These are phyloP conservation scores for Saccharomyces hybrid DNA, from an alignment of 1,139 yeast genomes.

Conservation along the genomic window DNA sequence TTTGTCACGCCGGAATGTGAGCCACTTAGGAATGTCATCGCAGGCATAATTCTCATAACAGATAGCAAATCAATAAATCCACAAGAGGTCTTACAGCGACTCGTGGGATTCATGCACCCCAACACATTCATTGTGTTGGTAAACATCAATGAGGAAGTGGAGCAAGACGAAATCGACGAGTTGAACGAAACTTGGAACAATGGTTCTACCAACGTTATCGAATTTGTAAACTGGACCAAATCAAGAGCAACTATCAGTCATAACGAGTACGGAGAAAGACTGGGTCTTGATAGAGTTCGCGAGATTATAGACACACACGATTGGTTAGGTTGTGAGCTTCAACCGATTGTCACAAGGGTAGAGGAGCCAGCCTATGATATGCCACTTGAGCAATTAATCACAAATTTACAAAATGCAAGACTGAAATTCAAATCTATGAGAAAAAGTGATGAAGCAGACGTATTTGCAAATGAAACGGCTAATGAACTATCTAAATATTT, in stretches of 20 bases:
- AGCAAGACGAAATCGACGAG: conserved; percentile 8
- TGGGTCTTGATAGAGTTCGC: conserved; percentile 21
- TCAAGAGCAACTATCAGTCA: conserved; percentile 3
- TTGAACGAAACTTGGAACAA: conserved; percentile 10
- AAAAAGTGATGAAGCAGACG: conserved; percentile 14
- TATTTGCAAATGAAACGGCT: conserved; percentile 23
- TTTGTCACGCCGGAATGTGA: conserved; percentile 19
- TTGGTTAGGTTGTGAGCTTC: conserved; percentile 17
- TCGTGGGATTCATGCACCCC: background rate
- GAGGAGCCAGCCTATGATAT: background rate
- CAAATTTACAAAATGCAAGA: conserved; percentile 18
- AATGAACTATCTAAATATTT: conserved; percentile 20
- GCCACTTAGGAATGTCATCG: conserved; percentile 25
- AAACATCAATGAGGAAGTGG: conserved; percentile 5
- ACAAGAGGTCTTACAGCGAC: background rate
- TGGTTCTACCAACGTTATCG: conserved; percentile 1
- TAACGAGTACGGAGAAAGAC: conserved; percentile 24
- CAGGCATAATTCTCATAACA: conserved; percentile 24
- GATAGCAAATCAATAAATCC: background rate
- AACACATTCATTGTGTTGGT: conserved; percentile 13
- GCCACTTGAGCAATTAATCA: conserved; percentile 1
- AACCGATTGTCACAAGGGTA: background rate
- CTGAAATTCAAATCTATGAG: conserved; percentile 10
- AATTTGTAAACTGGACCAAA: conserved; percentile 13
- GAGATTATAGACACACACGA: conserved; percentile 28